A percentile compares a stretch with the other conserved stretches of the same genome.
These are phyloP conservation scores for Colletotrichum cordylinicola DNA, from an alignment of 2,329 filamentous ascomycete species.

Conservation along the genomic window DNA sequence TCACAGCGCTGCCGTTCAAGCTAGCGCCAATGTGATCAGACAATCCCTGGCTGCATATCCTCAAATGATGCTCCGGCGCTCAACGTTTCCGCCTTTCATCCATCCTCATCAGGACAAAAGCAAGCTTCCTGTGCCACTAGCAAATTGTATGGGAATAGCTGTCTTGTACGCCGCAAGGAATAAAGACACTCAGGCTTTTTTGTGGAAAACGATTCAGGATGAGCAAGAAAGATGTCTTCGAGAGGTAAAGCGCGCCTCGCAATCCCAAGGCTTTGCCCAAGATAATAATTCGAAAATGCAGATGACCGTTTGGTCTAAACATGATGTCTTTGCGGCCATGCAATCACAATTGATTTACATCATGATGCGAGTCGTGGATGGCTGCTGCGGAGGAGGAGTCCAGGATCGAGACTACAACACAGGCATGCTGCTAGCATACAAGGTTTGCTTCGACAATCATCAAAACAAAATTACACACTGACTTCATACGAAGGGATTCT, in stretches of 20 bases:
- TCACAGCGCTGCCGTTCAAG: background rate
- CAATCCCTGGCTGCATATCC: conserved; percentile 2
- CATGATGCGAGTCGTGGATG: conserved; percentile 15
- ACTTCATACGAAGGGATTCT: background rate
- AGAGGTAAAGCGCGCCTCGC: background rate
- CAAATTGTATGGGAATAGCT: conserved; percentile 17
- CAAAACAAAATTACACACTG: too few relatives aligned
- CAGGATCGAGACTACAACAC: background rate
- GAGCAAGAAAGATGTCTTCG: conserved; percentile 5
- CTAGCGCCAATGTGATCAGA: background rate
- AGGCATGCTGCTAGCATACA: conserved; percentile 4
- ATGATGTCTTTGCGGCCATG: conserved; percentile 4
- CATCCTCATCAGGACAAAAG: conserved; percentile 2
- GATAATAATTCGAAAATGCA: background rate
- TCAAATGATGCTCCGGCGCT: conserved; percentile 16
- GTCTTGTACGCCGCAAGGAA: conserved; percentile 3
- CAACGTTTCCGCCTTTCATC: conserved; percentile 18
- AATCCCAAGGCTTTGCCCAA: background rate
- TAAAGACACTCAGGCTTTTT: background rate
- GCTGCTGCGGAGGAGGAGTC: background rate
- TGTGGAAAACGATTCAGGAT: conserved; percentile 6
- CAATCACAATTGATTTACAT: conserved; percentile 17
- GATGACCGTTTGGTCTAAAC: background rate
- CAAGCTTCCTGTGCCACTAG: background rate
- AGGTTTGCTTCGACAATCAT: background rate